phyloP scores from a whole-genome alignment of 768 basidiomycete genomes.

The Amanita molliuscula region DNA sequence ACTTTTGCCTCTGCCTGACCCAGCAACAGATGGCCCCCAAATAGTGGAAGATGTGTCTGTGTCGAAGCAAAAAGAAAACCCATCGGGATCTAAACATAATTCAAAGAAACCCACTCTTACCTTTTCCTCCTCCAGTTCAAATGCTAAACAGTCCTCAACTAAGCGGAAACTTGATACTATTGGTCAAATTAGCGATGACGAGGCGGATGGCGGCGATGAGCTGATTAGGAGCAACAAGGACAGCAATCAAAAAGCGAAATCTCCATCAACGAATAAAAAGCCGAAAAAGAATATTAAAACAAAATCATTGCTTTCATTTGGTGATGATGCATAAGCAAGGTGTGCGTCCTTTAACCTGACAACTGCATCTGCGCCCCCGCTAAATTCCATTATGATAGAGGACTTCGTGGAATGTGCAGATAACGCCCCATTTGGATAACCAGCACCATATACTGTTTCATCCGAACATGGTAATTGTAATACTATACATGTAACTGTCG shows the following conservation, averaged over 20 bases:
- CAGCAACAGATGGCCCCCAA: slow-evolving; percentile 10
- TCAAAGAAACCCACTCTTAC: slow-evolving; percentile 22
- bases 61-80: slow-evolving; percentile 14
- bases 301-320: slow-evolving; percentile 46
- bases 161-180: slow-evolving; percentile 29
- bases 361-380: background rate
- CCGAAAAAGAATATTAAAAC: slow-evolving; percentile 12
- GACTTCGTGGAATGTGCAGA: background rate
- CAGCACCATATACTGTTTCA: background rate
- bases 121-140: slow-evolving; percentile 30
- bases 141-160: slow-evolving; percentile 16
- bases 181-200: slow-evolving; percentile 21
- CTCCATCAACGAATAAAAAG: slow-evolving; percentile 11
- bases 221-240: slow-evolving; percentile 32
- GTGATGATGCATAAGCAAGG: slow-evolving; percentile 34
- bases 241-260: slow-evolving; percentile 21
- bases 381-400: no score
- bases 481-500: slow-evolving; percentile 1
- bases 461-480: background rate
- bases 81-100: slow-evolving; percentile 6
- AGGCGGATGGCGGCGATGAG: slow-evolving; percentile 10
- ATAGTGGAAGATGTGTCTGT: slow-evolving; percentile 9
- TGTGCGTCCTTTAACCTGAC: background rate
- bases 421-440: background rate
- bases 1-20: slow-evolving; percentile 39